Conservation (phyloP, 1,284 basidiomycete species). For the Cryptococcus sp. region DNA sequence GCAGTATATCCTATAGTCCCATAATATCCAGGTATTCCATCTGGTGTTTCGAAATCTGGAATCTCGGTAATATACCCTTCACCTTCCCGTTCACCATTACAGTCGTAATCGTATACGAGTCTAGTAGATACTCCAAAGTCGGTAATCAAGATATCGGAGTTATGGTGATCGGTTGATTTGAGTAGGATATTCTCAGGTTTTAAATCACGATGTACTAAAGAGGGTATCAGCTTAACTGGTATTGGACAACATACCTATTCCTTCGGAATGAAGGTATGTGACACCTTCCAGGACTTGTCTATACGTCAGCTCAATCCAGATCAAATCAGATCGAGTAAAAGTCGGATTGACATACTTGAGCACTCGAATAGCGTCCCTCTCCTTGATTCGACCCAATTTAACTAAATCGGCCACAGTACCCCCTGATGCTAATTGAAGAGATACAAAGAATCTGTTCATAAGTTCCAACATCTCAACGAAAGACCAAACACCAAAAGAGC, state of each 20-base stretch:
- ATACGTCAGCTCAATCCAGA: background rate
- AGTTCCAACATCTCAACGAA: background rate
- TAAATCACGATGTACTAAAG: slow-evolving; percentile 71
- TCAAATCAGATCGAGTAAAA: too few relatives aligned
- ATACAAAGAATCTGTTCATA: slow-evolving; percentile 64
- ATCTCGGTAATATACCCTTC: background rate
- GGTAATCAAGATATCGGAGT: slow-evolving; percentile 81
- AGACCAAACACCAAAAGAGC: background rate
- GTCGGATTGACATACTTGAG: slow-evolving; percentile 57
- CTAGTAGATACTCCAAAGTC: slow-evolving; percentile 98
- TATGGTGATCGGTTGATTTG: slow-evolving; percentile 63
- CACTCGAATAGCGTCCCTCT: slow-evolving; percentile 73
- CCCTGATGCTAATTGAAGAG: slow-evolving; percentile 84
- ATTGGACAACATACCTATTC: slow-evolving; percentile 55
- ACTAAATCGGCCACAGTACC: slow-evolving; percentile 87
- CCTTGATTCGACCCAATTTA: slow-evolving; percentile 80
- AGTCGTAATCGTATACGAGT: slow-evolving; percentile 65
- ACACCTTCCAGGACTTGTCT: slow-evolving; percentile 67
- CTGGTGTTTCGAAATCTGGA: slow-evolving; percentile 47
- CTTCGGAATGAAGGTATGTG: slow-evolving; percentile 74
- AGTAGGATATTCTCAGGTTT: slow-evolving; percentile 97
- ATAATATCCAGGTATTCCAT: slow-evolving; percentile 74
- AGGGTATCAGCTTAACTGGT: background rate
- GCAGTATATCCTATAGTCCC: slow-evolving; percentile 93
- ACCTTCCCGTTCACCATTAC: too few relatives aligned